A percentile compares a stretch with the other conserved stretches of the same genome.
phyloP scores from a whole-genome alignment of 306 rosid species.

The Cucurbita moschata region DNA sequence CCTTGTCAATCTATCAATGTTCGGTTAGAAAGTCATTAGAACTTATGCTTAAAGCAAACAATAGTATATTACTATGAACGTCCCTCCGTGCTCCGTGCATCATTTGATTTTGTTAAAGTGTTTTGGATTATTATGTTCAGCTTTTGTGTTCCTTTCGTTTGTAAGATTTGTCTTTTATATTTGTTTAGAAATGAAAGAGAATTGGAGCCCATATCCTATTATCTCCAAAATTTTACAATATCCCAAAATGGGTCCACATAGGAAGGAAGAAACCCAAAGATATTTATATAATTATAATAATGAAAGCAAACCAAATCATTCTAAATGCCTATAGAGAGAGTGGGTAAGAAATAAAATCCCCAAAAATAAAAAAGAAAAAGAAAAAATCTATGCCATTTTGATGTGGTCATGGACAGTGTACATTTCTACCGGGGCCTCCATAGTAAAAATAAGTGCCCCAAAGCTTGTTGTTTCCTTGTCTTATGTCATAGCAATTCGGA shows the following conservation, averaged over 20 bases:
- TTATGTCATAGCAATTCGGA: slow-evolving; percentile 75
- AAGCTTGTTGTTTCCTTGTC: slow-evolving; percentile 56
- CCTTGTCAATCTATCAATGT: too few species aligned
- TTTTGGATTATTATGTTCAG: not conserved
- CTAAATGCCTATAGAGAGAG: not conserved
- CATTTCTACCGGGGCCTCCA: slow-evolving; percentile 98
- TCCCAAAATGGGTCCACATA: slow-evolving; percentile 13
- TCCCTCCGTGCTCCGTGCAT: too few species aligned
- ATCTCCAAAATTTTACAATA: slow-evolving; percentile 34
- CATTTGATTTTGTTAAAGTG: too few species aligned
- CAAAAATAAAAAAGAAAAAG: not conserved
- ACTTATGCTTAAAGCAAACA: too few species aligned
- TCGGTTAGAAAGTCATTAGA: too few species aligned
- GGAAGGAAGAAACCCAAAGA: not conserved
- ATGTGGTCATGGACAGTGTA: slow-evolving; percentile 60
- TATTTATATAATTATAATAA: not conserved
- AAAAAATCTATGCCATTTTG: slow-evolving; percentile 6
- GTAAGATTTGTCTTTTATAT: not conserved
- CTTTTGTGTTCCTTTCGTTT: not conserved
- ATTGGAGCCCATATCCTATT: slow-evolving; percentile 5
- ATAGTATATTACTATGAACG: too few species aligned
- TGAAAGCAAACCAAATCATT: slow-evolving; percentile 2
- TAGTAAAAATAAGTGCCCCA: slow-evolving; percentile 98
- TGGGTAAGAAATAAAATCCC: not conserved
- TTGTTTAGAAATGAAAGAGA: slow-evolving; percentile 4